Conservation (phyloP, 1,284 basidiomycete genomes). For the Cutaneotrichosporon cavernicola region DNA sequence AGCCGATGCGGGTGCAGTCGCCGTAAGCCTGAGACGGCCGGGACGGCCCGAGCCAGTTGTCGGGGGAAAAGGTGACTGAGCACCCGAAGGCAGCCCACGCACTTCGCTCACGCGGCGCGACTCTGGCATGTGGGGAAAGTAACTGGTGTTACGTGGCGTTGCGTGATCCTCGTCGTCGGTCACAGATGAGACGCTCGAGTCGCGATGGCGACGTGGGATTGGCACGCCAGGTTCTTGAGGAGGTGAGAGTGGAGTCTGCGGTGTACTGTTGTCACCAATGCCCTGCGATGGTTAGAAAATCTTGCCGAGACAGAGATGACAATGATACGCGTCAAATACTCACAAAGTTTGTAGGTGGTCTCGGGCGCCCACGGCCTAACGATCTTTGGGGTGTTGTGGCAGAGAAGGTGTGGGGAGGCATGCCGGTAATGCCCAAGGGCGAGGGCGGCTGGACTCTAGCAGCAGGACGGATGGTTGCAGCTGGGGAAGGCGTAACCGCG, state of each 20-base stretch:
- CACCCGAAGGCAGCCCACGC: slow-evolving; percentile 1
- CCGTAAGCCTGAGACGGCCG: slow-evolving; percentile 9
- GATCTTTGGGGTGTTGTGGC: slow-evolving; percentile 4
- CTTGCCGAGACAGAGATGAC: not conserved
- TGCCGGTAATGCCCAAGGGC: slow-evolving; percentile 7
- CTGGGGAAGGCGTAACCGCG: not conserved
- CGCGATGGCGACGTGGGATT: slow-evolving; percentile 8
- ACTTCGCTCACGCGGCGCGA: slow-evolving; percentile 18
- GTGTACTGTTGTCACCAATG: slow-evolving; percentile 4
- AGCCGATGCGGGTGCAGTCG: slow-evolving; percentile 7
- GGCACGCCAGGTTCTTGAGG: slow-evolving; percentile 11
- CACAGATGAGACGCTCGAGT: slow-evolving; percentile 5
- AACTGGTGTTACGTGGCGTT: slow-evolving; percentile 19
- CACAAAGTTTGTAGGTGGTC: slow-evolving; percentile 14
- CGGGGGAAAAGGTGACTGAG: slow-evolving; percentile 1
- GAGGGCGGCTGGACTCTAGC: slow-evolving; percentile 1
- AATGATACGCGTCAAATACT: not conserved
- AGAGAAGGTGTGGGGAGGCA: not conserved
- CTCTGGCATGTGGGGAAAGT: slow-evolving; percentile 15
- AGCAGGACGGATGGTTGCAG: slow-evolving; percentile 9
- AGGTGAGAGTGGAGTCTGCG: slow-evolving; percentile 13
- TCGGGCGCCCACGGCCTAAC: slow-evolving; percentile 14
- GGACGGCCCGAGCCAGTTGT: slow-evolving; percentile 8
- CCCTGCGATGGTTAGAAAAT: slow-evolving; percentile 2
- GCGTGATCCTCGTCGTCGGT: slow-evolving; percentile 14